Percentiles rank a stretch among this genome's conserved stretches.
These are phyloP conservation scores for Haberlea rhodopensis DNA, from an alignment of 257 asterid species.

Conservation along the genomic window DNA sequence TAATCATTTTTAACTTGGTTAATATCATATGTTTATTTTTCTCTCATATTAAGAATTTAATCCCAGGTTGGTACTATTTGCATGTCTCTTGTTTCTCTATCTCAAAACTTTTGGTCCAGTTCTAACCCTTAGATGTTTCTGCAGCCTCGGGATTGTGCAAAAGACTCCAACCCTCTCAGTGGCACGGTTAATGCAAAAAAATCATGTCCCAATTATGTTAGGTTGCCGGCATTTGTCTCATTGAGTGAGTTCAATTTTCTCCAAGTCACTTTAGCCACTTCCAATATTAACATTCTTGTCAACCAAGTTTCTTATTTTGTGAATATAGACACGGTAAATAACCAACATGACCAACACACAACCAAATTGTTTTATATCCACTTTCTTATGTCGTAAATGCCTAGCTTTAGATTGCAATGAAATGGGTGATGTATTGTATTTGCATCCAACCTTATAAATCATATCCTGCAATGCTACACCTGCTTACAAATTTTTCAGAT, in stretches of 20 bases:
- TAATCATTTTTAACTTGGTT: not conserved
- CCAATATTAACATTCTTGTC: not conserved
- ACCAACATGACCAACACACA: not conserved
- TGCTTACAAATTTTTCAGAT: not conserved
- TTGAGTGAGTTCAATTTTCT: conserved; percentile 42
- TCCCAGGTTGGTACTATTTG: not conserved
- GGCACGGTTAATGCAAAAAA: conserved; percentile 35
- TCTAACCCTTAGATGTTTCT: conserved; percentile 29
- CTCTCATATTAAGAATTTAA: not conserved
- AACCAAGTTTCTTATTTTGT: not conserved
- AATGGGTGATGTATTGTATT: too few species aligned
- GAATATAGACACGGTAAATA: too few species aligned
- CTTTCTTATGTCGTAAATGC: not conserved
- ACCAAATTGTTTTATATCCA: not conserved
- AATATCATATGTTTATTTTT: not conserved
- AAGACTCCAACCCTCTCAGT: conserved; percentile 35
- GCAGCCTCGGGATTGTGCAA: conserved; percentile 82
- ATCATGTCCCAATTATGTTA: conserved; percentile 68
- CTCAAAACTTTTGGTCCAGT: conserved; percentile 6
- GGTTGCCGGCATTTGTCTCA: conserved; percentile 60
- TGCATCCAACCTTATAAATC: too few species aligned
- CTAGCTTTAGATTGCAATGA: not conserved
- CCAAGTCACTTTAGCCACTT: not conserved
- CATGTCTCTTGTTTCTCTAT: not conserved
- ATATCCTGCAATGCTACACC: not conserved